A percentile compares a stretch with the other conserved stretches of the same genome.
Conservation (phyloP, 1,139 yeast species). For the Lodderomyces metapsilosis region DNA sequence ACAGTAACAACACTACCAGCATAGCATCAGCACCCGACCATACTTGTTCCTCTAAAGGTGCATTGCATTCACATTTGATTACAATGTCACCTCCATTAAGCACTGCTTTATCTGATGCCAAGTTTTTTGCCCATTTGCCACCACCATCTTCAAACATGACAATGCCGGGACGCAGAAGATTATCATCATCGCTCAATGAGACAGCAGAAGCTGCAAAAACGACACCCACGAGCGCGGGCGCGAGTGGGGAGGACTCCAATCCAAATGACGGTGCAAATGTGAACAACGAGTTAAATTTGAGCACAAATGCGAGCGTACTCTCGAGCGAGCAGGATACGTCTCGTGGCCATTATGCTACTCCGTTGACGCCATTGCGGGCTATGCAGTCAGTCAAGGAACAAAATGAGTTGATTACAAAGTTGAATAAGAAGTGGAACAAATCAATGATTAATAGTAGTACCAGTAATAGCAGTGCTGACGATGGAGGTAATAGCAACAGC, state of each 20-base stretch:
- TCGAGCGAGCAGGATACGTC: constrained; percentile 10
- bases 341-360: constrained; percentile 14
- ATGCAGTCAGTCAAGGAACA: constrained; percentile 25
- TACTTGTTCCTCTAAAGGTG: not conserved
- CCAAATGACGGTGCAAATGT: not conserved
- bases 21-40: too few relatives aligned
- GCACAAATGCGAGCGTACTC: constrained; percentile 9
- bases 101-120: not conserved
- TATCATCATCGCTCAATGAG: not conserved
- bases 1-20: constrained; percentile 3
- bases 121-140: constrained; percentile 1
- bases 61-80: constrained; percentile 1
- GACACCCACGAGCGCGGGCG: not conserved
- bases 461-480: not conserved
- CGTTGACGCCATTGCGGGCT: constrained; percentile 1
- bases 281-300: not conserved
- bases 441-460: constrained; percentile 11
- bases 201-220: not conserved
- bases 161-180: not conserved
- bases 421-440: constrained; percentile 41
- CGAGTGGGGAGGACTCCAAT: not conserved
- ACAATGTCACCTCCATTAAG: constrained; percentile 1
- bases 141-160: constrained; percentile 3
- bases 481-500: not conserved
- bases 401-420: constrained; percentile 33